These are phyloP conservation scores for Ophiosphaerella herpotricha DNA, from an alignment of 2,329 filamentous ascomycete genomes.

Conservation along the genomic window DNA sequence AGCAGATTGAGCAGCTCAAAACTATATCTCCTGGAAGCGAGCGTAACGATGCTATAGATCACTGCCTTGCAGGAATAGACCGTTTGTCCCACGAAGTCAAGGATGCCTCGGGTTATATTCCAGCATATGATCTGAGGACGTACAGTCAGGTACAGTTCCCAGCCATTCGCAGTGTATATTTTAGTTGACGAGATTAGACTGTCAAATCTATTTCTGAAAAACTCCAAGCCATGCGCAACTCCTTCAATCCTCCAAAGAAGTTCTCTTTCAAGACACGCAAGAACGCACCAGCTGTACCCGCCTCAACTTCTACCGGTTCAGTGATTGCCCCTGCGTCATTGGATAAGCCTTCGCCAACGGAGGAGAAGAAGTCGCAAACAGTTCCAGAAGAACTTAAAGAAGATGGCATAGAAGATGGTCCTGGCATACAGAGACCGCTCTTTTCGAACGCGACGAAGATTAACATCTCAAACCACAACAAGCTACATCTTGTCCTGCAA, in stretches of 20 bases:
- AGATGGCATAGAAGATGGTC: conserved; percentile 7
- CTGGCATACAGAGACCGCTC: conserved; percentile 55
- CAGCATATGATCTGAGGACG: conserved; percentile 85
- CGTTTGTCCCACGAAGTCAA: conserved; percentile 82
- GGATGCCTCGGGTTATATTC: conserved; percentile 79
- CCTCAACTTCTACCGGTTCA: conserved; percentile 39
- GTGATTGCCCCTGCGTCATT: conserved; percentile 49
- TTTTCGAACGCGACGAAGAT: conserved; percentile 62
- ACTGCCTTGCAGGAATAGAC: conserved; percentile 78
- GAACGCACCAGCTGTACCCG: conserved; percentile 50
- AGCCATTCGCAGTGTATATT: not conserved
- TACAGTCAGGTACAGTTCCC: conserved; percentile 71
- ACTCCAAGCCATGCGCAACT: conserved; percentile 70
- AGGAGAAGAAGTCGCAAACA: conserved; percentile 40
- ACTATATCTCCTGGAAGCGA: conserved; percentile 71
- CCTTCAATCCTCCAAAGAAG: conserved; percentile 71
- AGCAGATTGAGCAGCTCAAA: conserved; percentile 72
- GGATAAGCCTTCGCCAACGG: conserved; percentile 35
- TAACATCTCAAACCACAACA: conserved; percentile 67
- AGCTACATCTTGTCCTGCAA: conserved; percentile 78
- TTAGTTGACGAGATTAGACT: conserved; percentile 56
- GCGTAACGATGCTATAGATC: conserved; percentile 78
- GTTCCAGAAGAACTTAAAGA: conserved; percentile 8
- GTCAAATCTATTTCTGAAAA: conserved; percentile 82
- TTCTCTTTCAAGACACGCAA: conserved; percentile 77